phyloP scores from a whole-genome alignment of 371 early-diverging fungal species.

The Conidiobolus incongruus region DNA sequence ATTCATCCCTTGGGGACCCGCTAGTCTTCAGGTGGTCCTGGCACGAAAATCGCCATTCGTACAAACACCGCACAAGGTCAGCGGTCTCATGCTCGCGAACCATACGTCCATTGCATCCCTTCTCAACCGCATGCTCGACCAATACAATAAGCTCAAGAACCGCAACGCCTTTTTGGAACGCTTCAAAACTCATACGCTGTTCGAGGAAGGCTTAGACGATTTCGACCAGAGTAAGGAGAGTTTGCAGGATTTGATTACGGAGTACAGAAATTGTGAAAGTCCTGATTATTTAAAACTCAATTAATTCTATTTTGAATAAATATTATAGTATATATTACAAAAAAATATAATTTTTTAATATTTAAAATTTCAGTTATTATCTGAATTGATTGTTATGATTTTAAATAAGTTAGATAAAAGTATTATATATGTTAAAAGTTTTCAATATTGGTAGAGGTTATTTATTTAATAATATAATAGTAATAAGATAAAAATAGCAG shows the following conservation, averaged over 20 bases:
- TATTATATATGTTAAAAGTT: too few relatives aligned
- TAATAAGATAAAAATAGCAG: too few relatives aligned
- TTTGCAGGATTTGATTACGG: conserved; percentile 70
- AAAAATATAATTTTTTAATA: too few relatives aligned
- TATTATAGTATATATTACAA: too few relatives aligned
- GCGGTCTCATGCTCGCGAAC: conserved; percentile 96
- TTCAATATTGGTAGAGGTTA: too few relatives aligned
- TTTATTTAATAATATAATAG: too few relatives aligned
- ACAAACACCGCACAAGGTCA: conserved; percentile 78
- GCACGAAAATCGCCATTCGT: conserved; percentile 83
- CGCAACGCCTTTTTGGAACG: conserved; percentile 98
- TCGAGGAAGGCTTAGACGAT: conserved; percentile 69
- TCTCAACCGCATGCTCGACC: conserved; percentile 83
- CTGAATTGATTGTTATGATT: too few relatives aligned
- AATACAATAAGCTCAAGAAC: conserved; percentile 91
- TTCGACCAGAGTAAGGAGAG: conserved; percentile 57
- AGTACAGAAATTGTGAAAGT: conserved; percentile 88
- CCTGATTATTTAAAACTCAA: conserved; percentile 40
- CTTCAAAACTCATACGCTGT: conserved; percentile 69
- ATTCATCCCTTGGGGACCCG: conserved; percentile 99
- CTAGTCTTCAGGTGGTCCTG: conserved; percentile 91
- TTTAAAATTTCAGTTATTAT: too few relatives aligned
- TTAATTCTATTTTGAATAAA: too few relatives aligned
- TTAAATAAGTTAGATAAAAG: too few relatives aligned
- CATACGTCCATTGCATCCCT: conserved; percentile 88